These are phyloP conservation scores for Farysia itapuensis DNA, from an alignment of 1,284 basidiomycete genomes.

Conservation along the genomic window DNA sequence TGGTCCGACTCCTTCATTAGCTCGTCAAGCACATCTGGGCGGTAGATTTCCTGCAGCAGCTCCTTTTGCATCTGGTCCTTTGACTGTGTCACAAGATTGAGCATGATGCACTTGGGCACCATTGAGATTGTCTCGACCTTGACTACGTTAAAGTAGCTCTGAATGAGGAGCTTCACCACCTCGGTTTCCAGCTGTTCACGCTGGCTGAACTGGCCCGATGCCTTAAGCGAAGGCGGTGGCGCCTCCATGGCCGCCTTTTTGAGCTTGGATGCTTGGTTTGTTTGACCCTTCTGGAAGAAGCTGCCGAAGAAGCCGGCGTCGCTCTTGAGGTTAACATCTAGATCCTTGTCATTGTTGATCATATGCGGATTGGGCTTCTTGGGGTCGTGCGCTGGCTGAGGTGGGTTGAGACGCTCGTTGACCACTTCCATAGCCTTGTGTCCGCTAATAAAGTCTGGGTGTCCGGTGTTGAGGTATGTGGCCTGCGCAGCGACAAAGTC, in stretches of 20 bases:
- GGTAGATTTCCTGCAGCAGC: slow-evolving; percentile 65
- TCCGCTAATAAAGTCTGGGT: slow-evolving; percentile 86
- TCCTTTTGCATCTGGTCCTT: slow-evolving; percentile 91
- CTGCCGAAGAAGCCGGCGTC: slow-evolving; percentile 89
- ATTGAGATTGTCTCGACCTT: slow-evolving; percentile 99
- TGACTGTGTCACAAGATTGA: slow-evolving; percentile 86
- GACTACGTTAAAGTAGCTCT: slow-evolving; percentile 64
- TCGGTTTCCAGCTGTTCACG: slow-evolving; percentile 98
- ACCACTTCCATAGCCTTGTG: slow-evolving; percentile 95
- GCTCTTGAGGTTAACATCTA: slow-evolving; percentile 82
- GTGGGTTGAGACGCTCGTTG: slow-evolving; percentile 73
- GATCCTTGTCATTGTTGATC: slow-evolving; percentile 88
- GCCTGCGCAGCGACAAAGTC: slow-evolving; percentile 95
- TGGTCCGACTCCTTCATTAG: slow-evolving; percentile 59
- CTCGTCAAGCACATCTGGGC: slow-evolving; percentile 54
- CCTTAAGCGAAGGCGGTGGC: slow-evolving; percentile 87
- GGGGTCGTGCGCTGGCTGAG: slow-evolving; percentile 36
- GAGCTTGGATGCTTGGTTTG: slow-evolving; percentile 63
- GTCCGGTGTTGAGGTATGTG: slow-evolving; percentile 98
- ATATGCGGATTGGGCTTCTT: slow-evolving; percentile 62
- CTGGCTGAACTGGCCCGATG: slow-evolving; percentile 88
- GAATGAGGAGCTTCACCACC: slow-evolving; percentile 77
- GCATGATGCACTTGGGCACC: slow-evolving; percentile 89
- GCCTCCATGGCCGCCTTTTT: slow-evolving; percentile 76
- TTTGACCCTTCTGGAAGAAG: slow-evolving; percentile 80